Evolutionary conservation across 208 protist genomes (phyloP).

Genomic region (Trypanosoma melophagium): DNA sequence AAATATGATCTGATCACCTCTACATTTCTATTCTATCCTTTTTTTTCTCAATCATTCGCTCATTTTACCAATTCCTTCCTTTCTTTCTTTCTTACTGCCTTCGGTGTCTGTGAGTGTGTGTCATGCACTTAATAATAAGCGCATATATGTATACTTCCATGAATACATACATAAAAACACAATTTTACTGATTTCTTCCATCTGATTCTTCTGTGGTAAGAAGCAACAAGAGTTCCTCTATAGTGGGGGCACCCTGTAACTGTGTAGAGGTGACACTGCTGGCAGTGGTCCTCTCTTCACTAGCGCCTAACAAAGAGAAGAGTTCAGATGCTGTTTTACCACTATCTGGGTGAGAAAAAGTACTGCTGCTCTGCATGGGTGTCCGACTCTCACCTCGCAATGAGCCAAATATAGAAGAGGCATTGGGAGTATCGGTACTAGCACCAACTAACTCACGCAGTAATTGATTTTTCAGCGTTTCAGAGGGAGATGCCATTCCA

Average conservation of each 20-base stretch:
- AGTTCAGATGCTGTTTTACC: background rate
- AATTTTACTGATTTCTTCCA: background rate
- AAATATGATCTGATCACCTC: background rate
- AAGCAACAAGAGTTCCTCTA: conserved; percentile 43
- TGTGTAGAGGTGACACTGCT: background rate
- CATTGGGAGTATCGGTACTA: background rate
- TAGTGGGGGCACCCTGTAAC: conserved; percentile 9
- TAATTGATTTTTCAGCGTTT: conserved; percentile 25
- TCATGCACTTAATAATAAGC: background rate
- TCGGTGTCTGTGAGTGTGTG: background rate
- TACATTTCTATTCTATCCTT: too few species aligned
- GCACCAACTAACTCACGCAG: conserved; percentile 25
- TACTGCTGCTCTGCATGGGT: background rate
- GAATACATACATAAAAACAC: background rate
- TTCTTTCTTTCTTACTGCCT: background rate
- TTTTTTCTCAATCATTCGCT: background rate
- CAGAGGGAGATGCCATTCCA: conserved; percentile 9
- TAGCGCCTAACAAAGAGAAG: conserved; percentile 11
- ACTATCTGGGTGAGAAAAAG: background rate
- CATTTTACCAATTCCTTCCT: background rate
- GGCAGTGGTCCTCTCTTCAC: background rate
- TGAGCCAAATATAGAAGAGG: background rate
- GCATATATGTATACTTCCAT: conserved; percentile 5
- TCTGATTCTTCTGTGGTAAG: conserved; percentile 31
- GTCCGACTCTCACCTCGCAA: background rate